Base-by-base conservation (phyloP, 2,329 filamentous ascomycete species). In the Aspergillus niger region DNA sequence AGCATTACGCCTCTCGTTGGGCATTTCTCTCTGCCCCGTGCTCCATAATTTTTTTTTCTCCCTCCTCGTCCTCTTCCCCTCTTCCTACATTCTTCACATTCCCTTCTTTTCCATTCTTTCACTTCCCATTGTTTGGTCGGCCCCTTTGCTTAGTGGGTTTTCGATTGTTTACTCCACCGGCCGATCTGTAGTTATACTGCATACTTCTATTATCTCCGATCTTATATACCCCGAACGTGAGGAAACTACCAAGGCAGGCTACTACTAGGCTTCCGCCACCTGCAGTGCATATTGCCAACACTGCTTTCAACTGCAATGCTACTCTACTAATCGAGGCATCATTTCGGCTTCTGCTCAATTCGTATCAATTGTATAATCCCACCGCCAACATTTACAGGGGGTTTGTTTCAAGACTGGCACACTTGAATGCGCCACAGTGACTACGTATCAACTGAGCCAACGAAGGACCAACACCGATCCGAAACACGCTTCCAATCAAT, bases 1-100 rank as follows among this genome's bases (percentile, higher is more conserved):
- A 57, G 43, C 49, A 57, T 36, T 15, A 15, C 32, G 32, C 32
- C 57, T 55, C 30, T 32, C 48, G 55, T 62, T 59, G 56, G 60
- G 52, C 60, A 56, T 50, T 47, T 26, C 11, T 22, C 30, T 20
- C 22, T 26, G 47, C 51, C 53, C 41, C 41, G 38, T 41, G 36
- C 43, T 43, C 48, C 47, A 17, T 3, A 10, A 13, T 36, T 36
- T 52, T 55, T 50, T 38, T 39, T 36, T 41, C 30, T 39, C 43
- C 41, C 8, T 49, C 51, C 52, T n/a, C 30, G 22, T 57, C 36
- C 28, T 57, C n/a, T 41, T 49, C 28, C 32, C 53, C 28, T 47
- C 26, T 47, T 10, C 28, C 36, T 41, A n/a, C 24, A 20, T 36
- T 55, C 44, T 15, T 32, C 54, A 51, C 28, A 13, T 47, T 32